phyloP scores from a whole-genome alignment of 2,329 filamentous ascomycete species.

The Fusarium proliferatum region DNA sequence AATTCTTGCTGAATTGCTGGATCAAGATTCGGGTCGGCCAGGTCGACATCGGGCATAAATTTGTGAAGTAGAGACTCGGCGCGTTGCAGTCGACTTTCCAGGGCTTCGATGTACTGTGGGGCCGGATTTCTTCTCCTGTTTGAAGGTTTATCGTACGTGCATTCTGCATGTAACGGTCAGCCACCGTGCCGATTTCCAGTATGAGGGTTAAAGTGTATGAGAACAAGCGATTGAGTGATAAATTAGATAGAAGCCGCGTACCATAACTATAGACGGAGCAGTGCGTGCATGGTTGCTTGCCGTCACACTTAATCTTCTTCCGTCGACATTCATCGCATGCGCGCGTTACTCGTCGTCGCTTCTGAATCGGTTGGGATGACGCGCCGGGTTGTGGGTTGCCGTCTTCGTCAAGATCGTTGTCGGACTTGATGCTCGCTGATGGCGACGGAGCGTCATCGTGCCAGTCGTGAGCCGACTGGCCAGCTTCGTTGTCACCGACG shows the following conservation, averaged over 20 bases:
- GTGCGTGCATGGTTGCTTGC: conserved; percentile 90
- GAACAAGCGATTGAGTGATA: conserved; percentile 1
- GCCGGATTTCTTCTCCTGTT: conserved; percentile 91
- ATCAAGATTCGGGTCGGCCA: conserved; percentile 87
- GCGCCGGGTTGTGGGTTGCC: conserved; percentile 47
- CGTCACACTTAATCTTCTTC: conserved; percentile 90
- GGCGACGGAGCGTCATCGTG: conserved; percentile 53
- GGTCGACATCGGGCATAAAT: conserved; percentile 84
- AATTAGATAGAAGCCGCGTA: conserved; percentile 55
- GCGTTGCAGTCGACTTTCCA: conserved; percentile 84
- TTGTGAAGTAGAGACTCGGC: conserved; percentile 83
- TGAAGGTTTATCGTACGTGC: conserved; percentile 94
- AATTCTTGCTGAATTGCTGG: conserved; percentile 78
- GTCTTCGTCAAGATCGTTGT: conserved; percentile 56
- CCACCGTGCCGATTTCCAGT: conserved; percentile 3
- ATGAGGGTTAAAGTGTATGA: background rate
- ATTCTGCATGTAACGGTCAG: conserved; percentile 67
- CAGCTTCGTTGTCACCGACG: conserved; percentile 59
- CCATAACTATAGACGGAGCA: conserved; percentile 99
- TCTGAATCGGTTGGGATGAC: conserved; percentile 73
- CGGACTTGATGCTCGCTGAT: conserved; percentile 57
- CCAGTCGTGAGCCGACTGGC: conserved; percentile 52
- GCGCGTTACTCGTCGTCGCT: conserved; percentile 80
- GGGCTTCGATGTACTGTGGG: conserved; percentile 90
- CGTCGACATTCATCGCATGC: conserved; percentile 85